These are phyloP conservation scores for Poterioochromonas sp. DNA, from an alignment of 352 stramenopile species.

Conservation along the genomic window DNA sequence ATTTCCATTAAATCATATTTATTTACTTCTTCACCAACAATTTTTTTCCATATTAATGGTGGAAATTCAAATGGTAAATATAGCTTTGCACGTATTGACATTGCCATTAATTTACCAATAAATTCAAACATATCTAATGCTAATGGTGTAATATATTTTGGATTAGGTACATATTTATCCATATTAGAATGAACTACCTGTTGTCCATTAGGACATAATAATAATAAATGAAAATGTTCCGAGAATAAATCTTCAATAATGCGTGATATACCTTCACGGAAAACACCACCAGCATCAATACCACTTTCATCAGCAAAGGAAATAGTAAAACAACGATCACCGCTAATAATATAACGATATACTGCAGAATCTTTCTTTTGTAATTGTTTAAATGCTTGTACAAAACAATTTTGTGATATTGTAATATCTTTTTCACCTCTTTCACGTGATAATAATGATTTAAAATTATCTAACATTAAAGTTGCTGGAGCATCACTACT, in stretches of 20 bases:
- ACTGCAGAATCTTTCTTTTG: constrained; percentile 65
- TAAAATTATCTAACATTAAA: constrained; percentile 49
- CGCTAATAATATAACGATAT: constrained; percentile 56
- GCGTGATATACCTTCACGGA: constrained; percentile 53
- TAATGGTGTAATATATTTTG: constrained; percentile 41
- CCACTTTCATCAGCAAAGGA: constrained; percentile 53
- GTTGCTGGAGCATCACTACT: constrained; percentile 6
- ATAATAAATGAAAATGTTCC: constrained; percentile 42
- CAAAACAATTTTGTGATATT: constrained; percentile 74
- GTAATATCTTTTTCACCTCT: constrained; percentile 43
- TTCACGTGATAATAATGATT: constrained; percentile 40
- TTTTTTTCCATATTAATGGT: constrained; percentile 48
- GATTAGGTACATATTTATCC: constrained; percentile 51
- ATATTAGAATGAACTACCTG: constrained; percentile 43
- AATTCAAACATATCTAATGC: constrained; percentile 49
- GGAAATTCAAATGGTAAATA: constrained; percentile 49
- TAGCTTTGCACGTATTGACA: constrained; percentile 47
- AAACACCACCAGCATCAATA: constrained; percentile 56
- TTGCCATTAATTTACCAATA: constrained; percentile 50
- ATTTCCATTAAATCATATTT: constrained; percentile 39
- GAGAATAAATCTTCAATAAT: constrained; percentile 57
- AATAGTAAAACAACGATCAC: constrained; percentile 52
- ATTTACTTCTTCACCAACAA: constrained; percentile 39
- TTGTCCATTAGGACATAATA: constrained; percentile 49
- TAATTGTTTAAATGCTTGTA: constrained; percentile 79